These are phyloP conservation scores for Oryza officinalis DNA, from an alignment of 176 grass and related monocot genomes.

Conservation along the genomic window DNA sequence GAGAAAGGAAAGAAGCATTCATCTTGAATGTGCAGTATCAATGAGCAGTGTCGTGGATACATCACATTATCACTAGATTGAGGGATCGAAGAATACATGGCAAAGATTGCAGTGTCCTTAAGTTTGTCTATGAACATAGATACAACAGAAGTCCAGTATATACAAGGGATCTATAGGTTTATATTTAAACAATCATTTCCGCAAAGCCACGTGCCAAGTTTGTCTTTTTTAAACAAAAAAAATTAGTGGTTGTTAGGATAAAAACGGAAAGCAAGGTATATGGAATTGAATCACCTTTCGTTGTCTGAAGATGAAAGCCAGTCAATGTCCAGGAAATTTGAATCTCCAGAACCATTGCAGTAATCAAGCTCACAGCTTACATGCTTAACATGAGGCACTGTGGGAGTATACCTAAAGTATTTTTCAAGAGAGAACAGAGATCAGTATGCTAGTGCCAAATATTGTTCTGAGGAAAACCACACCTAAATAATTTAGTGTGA, in stretches of 20 bases:
- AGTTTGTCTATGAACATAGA: neutral
- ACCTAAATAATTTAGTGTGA: neutral
- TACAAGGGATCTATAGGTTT: conserved; percentile 20
- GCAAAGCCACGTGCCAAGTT: neutral
- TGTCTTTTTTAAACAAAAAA: conserved; percentile 13
- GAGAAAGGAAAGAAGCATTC: conserved; percentile 22
- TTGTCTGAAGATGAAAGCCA: conserved; percentile 59
- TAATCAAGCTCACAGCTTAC: conserved; percentile 44
- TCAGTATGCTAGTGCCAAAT: conserved; percentile 10
- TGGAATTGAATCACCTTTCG: conserved; percentile 50
- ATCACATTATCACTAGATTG: conserved; percentile 23
- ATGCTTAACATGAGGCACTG: conserved; percentile 41
- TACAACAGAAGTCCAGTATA: conserved; percentile 12
- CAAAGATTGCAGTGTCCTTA: conserved; percentile 5
- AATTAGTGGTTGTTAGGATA: conserved; percentile 9
- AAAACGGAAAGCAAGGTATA: neutral
- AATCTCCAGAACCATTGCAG: conserved; percentile 51
- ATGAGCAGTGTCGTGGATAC: neutral
- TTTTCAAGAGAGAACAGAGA: conserved; percentile 37
- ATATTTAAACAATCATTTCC: neutral
- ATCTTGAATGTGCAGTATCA: neutral
- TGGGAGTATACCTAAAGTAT: conserved; percentile 44
- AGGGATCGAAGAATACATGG: conserved; percentile 10
- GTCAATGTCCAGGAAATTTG: conserved; percentile 65
- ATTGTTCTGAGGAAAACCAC: neutral